Percentiles rank a stretch among this genome's conserved stretches.
Evolutionary conservation across 1,139 yeast species (phyloP).

Genomic region (Pichia sp.): DNA sequence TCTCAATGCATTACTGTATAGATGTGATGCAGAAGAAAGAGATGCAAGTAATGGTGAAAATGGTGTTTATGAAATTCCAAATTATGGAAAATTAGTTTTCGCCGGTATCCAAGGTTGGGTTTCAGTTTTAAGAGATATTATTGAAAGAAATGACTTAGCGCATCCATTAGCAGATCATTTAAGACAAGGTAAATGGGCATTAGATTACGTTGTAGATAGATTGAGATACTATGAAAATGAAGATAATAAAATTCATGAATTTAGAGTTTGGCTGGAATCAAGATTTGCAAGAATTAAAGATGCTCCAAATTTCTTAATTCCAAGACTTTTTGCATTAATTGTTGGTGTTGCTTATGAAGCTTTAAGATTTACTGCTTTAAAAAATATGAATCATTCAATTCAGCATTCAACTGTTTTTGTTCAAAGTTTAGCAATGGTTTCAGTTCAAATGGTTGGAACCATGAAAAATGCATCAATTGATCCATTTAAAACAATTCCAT

Average conservation of each 20-base stretch:
- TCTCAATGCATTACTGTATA: slow-evolving; percentile 67
- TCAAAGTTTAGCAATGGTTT: slow-evolving; percentile 72
- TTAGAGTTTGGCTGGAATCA: slow-evolving; percentile 62
- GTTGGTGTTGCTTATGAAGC: slow-evolving; percentile 81
- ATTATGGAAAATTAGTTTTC: slow-evolving; percentile 65
- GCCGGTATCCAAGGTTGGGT: slow-evolving; percentile 96
- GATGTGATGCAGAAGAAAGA: slow-evolving; percentile 82
- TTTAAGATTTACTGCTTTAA: slow-evolving; percentile 60
- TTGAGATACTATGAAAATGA: slow-evolving; percentile 44
- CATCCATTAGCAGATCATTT: slow-evolving; percentile 79
- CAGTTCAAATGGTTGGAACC: slow-evolving; percentile 80
- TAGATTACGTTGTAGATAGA: slow-evolving; percentile 66
- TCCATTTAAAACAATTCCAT: slow-evolving; percentile 59
- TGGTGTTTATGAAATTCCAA: slow-evolving; percentile 72
- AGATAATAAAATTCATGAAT: slow-evolving; percentile 28
- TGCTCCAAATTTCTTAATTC: slow-evolving; percentile 75
- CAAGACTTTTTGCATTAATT: slow-evolving; percentile 78
- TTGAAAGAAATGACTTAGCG: slow-evolving; percentile 68
- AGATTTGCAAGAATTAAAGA: slow-evolving; percentile 60
- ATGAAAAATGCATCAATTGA: slow-evolving; percentile 70
- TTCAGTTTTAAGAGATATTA: slow-evolving; percentile 55
- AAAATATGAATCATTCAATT: slow-evolving; percentile 48
- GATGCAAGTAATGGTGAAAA: slow-evolving; percentile 67
- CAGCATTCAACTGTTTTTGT: slow-evolving; percentile 65
- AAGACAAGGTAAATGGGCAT: slow-evolving; percentile 83